Evolutionary conservation across 2,329 filamentous ascomycete genomes (phyloP), one percentile per base, ranked within the genome.

Genomic region (Conoideocrella luteorostrata): DNA sequence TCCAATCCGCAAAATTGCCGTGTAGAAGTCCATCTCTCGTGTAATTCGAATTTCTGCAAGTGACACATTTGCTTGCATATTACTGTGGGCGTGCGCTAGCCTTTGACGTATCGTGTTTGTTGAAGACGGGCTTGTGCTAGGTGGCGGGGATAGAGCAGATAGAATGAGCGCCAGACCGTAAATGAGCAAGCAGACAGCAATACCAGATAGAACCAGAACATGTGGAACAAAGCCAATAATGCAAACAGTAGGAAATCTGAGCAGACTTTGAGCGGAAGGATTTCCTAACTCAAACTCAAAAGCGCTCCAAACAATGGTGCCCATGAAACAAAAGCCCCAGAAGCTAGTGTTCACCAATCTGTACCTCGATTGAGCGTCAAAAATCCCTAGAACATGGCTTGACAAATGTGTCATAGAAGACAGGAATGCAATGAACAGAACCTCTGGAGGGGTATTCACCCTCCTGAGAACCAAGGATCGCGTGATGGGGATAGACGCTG

Each of bases 141-240:
- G 21, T 7, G 64, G 58, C 3, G 61, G 58, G 1, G 59, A 57
- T 6, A 66, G 41, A 13, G 86, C 84, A 1, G 88, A 91, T 5
- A 96, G 72, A 1, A 83, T 46, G 22, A 97, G 69, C 3, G 91
- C 90, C 18, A 93, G 55, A 1, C 68, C 67, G 59, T 97, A 97
- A 38, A 98, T 94, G 7, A 72, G 57, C 3, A 78, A 72, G 59
- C 93, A 97, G 13, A 84, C 68, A 5, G 79, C 47, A 37, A 96
- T 95, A 1, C 91, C 93, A 7, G 77, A 56, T 2, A 97, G 66
- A 11, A 97, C 87, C 20, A 95, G 70, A n/a, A 97, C 74, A 62
- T 97, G 91, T 1, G 93, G 93, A 28, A 97, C 85, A 60, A 97
- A 96, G 1, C 91, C 88, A 23, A 97, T 85, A 46, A 97, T 89